Conservation (phyloP, 2,329 filamentous ascomycete species). For the Didymella pinodella region DNA sequence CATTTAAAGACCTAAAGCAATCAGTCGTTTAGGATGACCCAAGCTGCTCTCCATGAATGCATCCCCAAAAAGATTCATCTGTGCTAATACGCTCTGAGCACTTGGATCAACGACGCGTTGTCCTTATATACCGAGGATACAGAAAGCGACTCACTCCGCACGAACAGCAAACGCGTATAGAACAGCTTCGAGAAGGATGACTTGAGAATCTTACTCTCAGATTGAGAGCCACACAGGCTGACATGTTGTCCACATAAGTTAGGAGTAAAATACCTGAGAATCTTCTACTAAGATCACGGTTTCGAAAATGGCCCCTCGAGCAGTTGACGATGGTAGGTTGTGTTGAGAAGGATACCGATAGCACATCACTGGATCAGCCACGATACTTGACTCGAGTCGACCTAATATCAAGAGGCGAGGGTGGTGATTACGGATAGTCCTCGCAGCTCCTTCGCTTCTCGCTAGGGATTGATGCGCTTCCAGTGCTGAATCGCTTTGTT, state of each 20-base stretch:
- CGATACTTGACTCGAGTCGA: neutral
- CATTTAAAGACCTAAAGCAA: too few species aligned
- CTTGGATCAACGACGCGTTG: neutral
- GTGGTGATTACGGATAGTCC: neutral
- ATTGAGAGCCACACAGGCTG: too few species aligned
- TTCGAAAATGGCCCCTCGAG: too few species aligned
- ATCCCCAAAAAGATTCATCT: neutral
- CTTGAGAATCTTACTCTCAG: too few species aligned
- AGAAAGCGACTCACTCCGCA: neutral
- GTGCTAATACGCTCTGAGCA: neutral
- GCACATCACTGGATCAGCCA: too few species aligned
- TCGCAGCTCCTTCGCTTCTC: neutral
- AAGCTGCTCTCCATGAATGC: too few species aligned
- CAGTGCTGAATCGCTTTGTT: too few species aligned
- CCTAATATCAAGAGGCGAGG: neutral
- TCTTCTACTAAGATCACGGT: neutral
- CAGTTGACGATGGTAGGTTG: neutral
- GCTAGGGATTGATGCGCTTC: neutral
- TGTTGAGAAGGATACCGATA: neutral
- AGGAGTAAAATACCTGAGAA: too few species aligned
- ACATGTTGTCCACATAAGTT: too few species aligned
- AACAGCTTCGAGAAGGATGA: neutral
- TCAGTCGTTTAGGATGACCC: too few species aligned
- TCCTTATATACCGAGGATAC: neutral
- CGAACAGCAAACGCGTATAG: neutral